phyloP scores from a whole-genome alignment of 108 stramenopile genomes.

The Nannochloropsis granulata region DNA sequence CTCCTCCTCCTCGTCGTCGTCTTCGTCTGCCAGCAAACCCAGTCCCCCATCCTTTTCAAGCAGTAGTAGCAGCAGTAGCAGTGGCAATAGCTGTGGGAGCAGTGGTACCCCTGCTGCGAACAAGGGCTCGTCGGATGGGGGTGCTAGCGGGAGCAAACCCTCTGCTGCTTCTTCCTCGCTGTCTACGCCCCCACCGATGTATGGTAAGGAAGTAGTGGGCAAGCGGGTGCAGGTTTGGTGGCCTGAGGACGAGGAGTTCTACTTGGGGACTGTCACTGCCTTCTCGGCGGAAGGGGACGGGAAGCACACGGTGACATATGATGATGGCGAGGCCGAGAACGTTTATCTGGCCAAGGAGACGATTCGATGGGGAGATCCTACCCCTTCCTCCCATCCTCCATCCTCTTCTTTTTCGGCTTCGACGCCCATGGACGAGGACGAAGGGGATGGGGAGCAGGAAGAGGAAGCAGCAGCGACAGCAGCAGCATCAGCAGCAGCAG shows the following conservation, averaged over 20 bases:
- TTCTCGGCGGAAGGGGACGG: background rate
- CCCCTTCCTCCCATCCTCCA: too few species aligned
- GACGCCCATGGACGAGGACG: background rate
- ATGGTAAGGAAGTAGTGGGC: slow-evolving; percentile 9
- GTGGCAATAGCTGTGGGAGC: background rate
- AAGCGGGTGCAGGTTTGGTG: slow-evolving; percentile 26
- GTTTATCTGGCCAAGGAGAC: slow-evolving; percentile 17
- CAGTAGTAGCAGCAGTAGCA: background rate
- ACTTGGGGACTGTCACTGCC: slow-evolving; percentile 13
- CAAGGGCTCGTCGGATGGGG: background rate
- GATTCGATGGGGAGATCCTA: background rate
- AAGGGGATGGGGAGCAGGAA: background rate
- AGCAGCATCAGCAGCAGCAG: background rate
- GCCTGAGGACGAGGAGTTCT: slow-evolving; percentile 26
- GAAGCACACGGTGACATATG: slow-evolving; percentile 27
- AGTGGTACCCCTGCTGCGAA: too few species aligned
- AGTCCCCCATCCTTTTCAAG: background rate
- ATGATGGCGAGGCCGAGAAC: slow-evolving; percentile 26
- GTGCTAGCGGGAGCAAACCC: background rate
- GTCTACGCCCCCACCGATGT: background rate
- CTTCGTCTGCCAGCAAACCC: background rate
- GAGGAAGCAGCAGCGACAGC: background rate
- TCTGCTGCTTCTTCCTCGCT: background rate
- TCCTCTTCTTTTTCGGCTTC: background rate
- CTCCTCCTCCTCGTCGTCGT: background rate